A percentile compares a stretch with the other conserved stretches of the same genome.
Evolutionary conservation across 805 yeast species (phyloP).

Genomic region (Hanseniaspora jakobsenii): DNA sequence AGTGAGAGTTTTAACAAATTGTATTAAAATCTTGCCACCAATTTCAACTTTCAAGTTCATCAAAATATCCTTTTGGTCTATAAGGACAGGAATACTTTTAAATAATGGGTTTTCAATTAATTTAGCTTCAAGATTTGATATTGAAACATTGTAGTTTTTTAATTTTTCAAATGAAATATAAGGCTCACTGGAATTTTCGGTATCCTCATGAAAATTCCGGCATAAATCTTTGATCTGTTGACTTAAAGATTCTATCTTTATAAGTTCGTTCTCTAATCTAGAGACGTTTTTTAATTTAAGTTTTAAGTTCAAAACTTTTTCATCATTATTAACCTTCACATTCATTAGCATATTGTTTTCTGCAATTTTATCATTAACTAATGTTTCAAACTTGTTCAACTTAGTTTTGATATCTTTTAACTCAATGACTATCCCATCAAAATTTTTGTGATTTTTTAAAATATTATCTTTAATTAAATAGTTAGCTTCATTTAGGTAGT

Average conservation of each 20-base stretch:
- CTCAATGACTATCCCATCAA: slow-evolving; percentile 74
- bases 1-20: slow-evolving; percentile 44
- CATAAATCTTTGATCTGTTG: slow-evolving; percentile 34
- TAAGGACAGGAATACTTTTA: slow-evolving; percentile 26
- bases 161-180: slow-evolving; percentile 22
- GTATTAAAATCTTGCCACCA: slow-evolving; percentile 52
- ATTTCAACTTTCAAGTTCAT: slow-evolving; percentile 47
- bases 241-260: slow-evolving; percentile 36
- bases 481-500: neutral
- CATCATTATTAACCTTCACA: slow-evolving; percentile 31
- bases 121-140: slow-evolving; percentile 43
- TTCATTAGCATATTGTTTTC: slow-evolving; percentile 40
- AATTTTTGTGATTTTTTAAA: slow-evolving; percentile 70
- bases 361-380: slow-evolving; percentile 36
- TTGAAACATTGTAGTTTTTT: slow-evolving; percentile 40
- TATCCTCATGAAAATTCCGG: slow-evolving; percentile 17
- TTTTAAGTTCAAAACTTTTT: neutral
- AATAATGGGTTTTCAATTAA: slow-evolving; percentile 26
- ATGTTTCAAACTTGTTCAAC: slow-evolving; percentile 50
- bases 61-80: slow-evolving; percentile 39
- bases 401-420: slow-evolving; percentile 47
- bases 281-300: slow-evolving; percentile 2
- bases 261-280: slow-evolving; percentile 35
- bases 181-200: slow-evolving; percentile 31
- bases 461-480: slow-evolving; percentile 27